Percentiles rank a stretch among this genome's conserved stretches.
These are phyloP conservation scores for Acrodontium crateriforme DNA, from an alignment of 2,329 filamentous ascomycete genomes.

Conservation along the genomic window DNA sequence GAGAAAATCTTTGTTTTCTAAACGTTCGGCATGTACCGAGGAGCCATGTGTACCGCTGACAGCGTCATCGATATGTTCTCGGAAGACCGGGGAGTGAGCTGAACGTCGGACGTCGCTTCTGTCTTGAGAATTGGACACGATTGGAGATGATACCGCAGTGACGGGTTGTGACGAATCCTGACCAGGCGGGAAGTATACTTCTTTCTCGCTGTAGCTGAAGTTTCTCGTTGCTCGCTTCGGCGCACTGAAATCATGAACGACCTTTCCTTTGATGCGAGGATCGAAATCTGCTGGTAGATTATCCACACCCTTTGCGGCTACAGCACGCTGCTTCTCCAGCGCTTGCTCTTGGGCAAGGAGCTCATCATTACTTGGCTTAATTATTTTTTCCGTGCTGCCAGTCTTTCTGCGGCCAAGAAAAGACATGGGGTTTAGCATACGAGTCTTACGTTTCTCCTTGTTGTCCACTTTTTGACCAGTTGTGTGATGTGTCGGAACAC, in stretches of 20 bases:
- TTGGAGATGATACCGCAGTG: background rate
- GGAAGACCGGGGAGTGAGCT: constrained; percentile 45
- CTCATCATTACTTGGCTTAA: constrained; percentile 6
- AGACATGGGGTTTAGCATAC: constrained; percentile 46
- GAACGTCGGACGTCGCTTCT: too few species aligned
- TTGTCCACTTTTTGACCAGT: constrained; percentile 15
- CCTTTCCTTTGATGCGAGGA: constrained; percentile 47
- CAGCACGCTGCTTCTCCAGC: constrained; percentile 34
- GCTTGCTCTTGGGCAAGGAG: constrained; percentile 25
- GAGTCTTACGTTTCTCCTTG: constrained; percentile 28
- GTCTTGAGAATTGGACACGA: background rate
- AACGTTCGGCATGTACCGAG: constrained; percentile 32
- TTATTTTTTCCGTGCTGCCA: constrained; percentile 8
- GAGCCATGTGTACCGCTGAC: constrained; percentile 26
- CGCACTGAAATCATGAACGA: constrained; percentile 52
- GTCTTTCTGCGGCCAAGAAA: constrained; percentile 44
- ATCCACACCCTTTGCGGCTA: constrained; percentile 35
- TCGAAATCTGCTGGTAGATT: constrained; percentile 46
- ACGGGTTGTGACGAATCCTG: background rate
- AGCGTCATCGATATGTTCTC: constrained; percentile 46
- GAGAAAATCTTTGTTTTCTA: constrained; percentile 36
- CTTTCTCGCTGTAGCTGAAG: constrained; percentile 21
- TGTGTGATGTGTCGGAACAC: constrained; percentile 21
- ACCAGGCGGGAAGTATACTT: too few species aligned
- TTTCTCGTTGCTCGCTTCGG: constrained; percentile 27